These are phyloP conservation scores for Candida koratica DNA, from an alignment of 805 yeast genomes.

Conservation along the genomic window DNA sequence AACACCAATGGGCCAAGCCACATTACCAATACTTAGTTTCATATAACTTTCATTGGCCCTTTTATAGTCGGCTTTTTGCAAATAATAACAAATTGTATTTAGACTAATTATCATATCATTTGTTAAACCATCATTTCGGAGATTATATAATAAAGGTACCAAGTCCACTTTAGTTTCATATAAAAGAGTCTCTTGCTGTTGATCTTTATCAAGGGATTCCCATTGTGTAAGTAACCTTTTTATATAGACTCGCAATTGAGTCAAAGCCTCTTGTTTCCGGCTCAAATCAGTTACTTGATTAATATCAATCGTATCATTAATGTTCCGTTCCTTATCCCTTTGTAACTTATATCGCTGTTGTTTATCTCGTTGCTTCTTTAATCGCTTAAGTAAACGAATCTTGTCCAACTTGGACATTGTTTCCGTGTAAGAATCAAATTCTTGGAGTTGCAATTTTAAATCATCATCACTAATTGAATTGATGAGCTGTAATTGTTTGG, in stretches of 20 bases:
- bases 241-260: slow-evolving; percentile 47
- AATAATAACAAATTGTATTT: slow-evolving; percentile 53
- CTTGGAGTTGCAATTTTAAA: slow-evolving; percentile 19
- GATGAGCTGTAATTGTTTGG: slow-evolving; percentile 8
- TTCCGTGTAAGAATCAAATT: slow-evolving; percentile 16
- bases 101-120: slow-evolving; percentile 49
- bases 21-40: slow-evolving; percentile 77
- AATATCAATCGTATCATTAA: slow-evolving; percentile 16
- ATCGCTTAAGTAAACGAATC: slow-evolving; percentile 18
- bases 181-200: slow-evolving; percentile 17
- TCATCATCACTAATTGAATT: slow-evolving; percentile 23
- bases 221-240: slow-evolving; percentile 44
- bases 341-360: slow-evolving; percentile 22
- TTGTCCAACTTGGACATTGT: slow-evolving; percentile 18
- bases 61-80: slow-evolving; percentile 51
- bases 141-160: slow-evolving; percentile 45
- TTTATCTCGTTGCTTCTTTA: slow-evolving; percentile 10
- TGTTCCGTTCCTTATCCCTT: slow-evolving; percentile 24
- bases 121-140: slow-evolving; percentile 36
- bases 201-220: slow-evolving; percentile 19
- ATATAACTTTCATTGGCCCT: slow-evolving; percentile 67
- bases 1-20: slow-evolving; percentile 92
- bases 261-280: slow-evolving; percentile 24
- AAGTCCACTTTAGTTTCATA: slow-evolving; percentile 43
- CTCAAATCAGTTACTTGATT: slow-evolving; percentile 26